Base-by-base conservation (phyloP, 2,329 filamentous ascomycete genomes). In the Curvularia hawaiiensis region DNA sequence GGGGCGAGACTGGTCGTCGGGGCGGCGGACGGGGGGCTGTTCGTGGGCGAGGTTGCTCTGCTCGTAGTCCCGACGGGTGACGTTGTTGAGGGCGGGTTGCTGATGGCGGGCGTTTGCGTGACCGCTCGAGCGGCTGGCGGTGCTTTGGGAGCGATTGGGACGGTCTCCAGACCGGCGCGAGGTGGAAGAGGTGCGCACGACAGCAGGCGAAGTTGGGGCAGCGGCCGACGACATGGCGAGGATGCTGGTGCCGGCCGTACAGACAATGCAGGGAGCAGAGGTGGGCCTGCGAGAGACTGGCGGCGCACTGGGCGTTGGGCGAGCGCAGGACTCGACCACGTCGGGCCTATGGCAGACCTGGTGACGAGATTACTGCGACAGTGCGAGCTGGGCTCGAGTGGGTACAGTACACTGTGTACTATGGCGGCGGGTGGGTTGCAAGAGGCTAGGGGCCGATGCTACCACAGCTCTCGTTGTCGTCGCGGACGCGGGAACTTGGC, bases 61-160 rank as follows among this genome's bases (percentile, higher is more conserved):
- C 78, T 94, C 91, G 80, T 88, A 88, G 78, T 95, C 90, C 75
- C 88, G 83, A 70, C 89, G 86, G 55, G 82, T 80, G 66, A 84
- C 81, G 72, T 79, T 80, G 55, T 79, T 79, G 44, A 86, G 79
- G 44, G 79, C 57, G 44, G 43, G 78, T 48, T 76, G 75, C 67
- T 77, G 80, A 69, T 79, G 82, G 57, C 66, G 69, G 47, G 44
- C 54, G 60, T 58, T 61, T 65, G 58, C 58, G 63, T 66, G 67
- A 67, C 54, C 50, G 53, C 54, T 72, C 48, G 69, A 68, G 12
- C 74, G 67, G 16, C 68, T 60, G 24, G 68, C 64, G 59, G 75
- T 73, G 61, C 77, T 75, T 56, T 75, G 70, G 35, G 74, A 68
- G 59, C 74, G 74, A 57, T 73, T 69, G 52, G 75, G 74, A 45